These are phyloP conservation scores for Alternaria dauci DNA, from an alignment of 2,329 filamentous ascomycete species.

Conservation along the genomic window DNA sequence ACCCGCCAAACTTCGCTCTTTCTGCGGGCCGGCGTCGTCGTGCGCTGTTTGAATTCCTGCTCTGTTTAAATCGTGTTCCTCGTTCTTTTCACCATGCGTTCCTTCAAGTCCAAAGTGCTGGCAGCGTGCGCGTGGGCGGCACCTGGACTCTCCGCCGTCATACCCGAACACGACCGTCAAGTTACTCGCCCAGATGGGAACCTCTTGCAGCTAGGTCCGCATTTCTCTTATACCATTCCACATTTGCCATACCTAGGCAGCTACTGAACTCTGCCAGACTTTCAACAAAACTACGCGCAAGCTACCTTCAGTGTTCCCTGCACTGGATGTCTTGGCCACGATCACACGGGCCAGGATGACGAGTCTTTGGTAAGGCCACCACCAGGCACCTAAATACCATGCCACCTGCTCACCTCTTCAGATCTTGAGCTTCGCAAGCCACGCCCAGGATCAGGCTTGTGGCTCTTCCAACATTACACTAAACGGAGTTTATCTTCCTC, in stretches of 20 bases:
- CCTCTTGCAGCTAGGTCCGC: conserved; percentile 44
- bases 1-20: conserved; percentile 27
- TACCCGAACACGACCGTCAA: conserved; percentile 26
- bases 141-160: conserved; percentile 41
- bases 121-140: conserved; percentile 40
- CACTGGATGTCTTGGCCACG: conserved; percentile 53
- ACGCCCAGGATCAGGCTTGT: conserved; percentile 49
- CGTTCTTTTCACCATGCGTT: conserved; percentile 36
- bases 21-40: conserved; percentile 22
- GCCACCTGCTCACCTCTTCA: conserved; percentile 44
- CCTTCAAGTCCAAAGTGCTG: conserved; percentile 44
- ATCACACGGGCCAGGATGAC: conserved; percentile 51
- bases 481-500: conserved; percentile 51
- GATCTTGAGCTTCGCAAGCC: conserved; percentile 54
- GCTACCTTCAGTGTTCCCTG: conserved; percentile 56
- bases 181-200: conserved; percentile 30
- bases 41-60: conserved; percentile 11
- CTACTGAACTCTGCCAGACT: conserved; percentile 44
- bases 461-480: conserved; percentile 53
- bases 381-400: conserved; percentile 42
- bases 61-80: conserved; percentile 17
- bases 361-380: conserved; percentile 51
- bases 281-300: conserved; percentile 48
- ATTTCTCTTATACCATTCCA: conserved; percentile 25
- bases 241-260: conserved; percentile 44